Evolutionary conservation across 257 asterid genomes (phyloP).

Genomic region (Salvia miltiorrhiza): DNA sequence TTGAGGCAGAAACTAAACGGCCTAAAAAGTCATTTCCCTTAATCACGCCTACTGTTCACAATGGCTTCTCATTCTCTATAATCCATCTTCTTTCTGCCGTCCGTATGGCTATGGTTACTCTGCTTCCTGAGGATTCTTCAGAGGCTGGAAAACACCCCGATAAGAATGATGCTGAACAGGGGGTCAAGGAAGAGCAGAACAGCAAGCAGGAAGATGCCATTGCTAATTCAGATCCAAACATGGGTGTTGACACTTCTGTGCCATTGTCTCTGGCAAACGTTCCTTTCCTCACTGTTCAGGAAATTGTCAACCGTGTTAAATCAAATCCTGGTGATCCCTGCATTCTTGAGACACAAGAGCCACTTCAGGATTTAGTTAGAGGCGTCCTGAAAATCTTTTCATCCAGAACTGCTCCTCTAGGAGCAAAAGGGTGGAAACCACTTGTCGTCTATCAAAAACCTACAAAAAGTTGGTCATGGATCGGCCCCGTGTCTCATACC

Average conservation of each 20-base stretch:
- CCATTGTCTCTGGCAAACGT: constrained; percentile 48
- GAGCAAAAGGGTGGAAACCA: constrained; percentile 99
- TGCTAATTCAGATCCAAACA: constrained; percentile 38
- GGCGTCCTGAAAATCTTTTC: constrained; percentile 90
- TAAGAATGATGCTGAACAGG: constrained; percentile 45
- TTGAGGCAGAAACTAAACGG: constrained; percentile 58
- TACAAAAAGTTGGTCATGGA: constrained; percentile 89
- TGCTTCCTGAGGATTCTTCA: constrained; percentile 68
- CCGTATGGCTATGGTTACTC: constrained; percentile 76
- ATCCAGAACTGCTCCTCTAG: constrained; percentile 92
- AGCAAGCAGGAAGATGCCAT: constrained; percentile 38
- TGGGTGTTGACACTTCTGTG: constrained; percentile 35
- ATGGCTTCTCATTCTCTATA: constrained; percentile 86
- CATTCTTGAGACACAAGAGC: constrained; percentile 97
- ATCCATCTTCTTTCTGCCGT: constrained; percentile 96
- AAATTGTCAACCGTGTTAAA: constrained; percentile 77
- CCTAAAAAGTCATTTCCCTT: constrained; percentile 71
- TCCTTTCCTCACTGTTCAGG: constrained; percentile 75
- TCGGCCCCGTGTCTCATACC: constrained; percentile 63
- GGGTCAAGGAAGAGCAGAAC: constrained; percentile 45
- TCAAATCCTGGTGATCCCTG: constrained; percentile 92
- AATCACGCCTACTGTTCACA: constrained; percentile 85
- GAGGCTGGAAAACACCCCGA: constrained; percentile 44
- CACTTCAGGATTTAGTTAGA: constrained; percentile 93
- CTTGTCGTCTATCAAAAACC: constrained; percentile 80